phyloP scores from a whole-genome alignment of 108 stramenopile genomes.

The Fragilariopsis cylindrus region DNA sequence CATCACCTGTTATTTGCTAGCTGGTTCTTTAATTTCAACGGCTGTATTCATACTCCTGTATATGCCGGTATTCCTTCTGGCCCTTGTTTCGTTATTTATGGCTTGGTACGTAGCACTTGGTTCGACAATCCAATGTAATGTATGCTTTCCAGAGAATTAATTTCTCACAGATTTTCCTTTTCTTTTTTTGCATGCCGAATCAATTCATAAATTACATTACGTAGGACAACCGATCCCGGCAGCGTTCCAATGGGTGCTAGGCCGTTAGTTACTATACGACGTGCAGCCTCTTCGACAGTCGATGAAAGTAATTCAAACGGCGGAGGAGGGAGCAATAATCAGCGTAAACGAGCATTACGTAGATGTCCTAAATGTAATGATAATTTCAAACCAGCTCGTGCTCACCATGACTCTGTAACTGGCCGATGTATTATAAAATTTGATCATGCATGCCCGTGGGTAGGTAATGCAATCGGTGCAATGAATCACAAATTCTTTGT shows the following conservation, averaged over 20 bases:
- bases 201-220: not conserved
- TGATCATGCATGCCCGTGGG: slow-evolving; percentile 87
- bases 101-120: slow-evolving; percentile 45
- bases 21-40: slow-evolving; percentile 39
- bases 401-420: slow-evolving; percentile 88
- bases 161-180: not conserved
- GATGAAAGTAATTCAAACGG: not conserved
- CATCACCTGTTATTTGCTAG: slow-evolving; percentile 41
- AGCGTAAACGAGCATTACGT: slow-evolving; percentile 51
- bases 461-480: slow-evolving; percentile 96
- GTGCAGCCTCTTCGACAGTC: slow-evolving; percentile 16
- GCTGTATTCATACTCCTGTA: slow-evolving; percentile 48
- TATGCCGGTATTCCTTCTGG: slow-evolving; percentile 47
- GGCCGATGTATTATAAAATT: slow-evolving; percentile 80
- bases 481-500: slow-evolving; percentile 93
- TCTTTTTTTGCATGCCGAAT: not conserved
- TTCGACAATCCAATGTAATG: not conserved
- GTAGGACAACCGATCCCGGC: slow-evolving; percentile 64
- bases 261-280: slow-evolving; percentile 53
- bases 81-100: slow-evolving; percentile 59
- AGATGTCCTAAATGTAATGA: slow-evolving; percentile 79
- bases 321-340: slow-evolving; percentile 6
- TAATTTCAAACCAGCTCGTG: slow-evolving; percentile 79
- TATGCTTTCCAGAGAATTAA: not conserved
- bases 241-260: slow-evolving; percentile 83